These are phyloP conservation scores for Exophiala aquamarina DNA, from an alignment of 2,329 filamentous ascomycete genomes.

Conservation along the genomic window DNA sequence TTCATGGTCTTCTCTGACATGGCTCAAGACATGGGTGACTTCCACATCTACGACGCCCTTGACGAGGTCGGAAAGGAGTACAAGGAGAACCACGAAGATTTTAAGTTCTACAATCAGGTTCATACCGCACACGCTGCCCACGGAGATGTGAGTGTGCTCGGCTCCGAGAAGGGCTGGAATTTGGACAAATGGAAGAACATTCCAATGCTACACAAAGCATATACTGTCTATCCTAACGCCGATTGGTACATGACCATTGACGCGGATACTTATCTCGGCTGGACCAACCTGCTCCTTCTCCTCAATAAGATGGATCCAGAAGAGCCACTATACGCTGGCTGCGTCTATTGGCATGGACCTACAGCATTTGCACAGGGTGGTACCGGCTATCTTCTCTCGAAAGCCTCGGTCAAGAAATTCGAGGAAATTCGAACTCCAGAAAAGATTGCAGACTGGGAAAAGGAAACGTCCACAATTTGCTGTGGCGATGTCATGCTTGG, in stretches of 20 bases:
- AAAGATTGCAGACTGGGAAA: conserved; percentile 22
- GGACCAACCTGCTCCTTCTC: conserved; percentile 21
- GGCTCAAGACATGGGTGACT: conserved; percentile 33
- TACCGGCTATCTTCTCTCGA: conserved; percentile 21
- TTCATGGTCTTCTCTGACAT: conserved; percentile 48
- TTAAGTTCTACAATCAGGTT: conserved; percentile 41
- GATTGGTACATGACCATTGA: conserved; percentile 59
- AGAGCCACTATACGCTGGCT: conserved; percentile 19
- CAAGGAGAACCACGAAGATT: conserved; percentile 48
- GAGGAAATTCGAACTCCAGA: conserved; percentile 15
- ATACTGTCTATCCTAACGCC: conserved; percentile 49
- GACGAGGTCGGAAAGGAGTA: conserved; percentile 41
- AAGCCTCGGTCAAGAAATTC: conserved; percentile 17
- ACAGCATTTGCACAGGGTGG: conserved; percentile 21
- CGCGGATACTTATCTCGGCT: conserved; percentile 23
- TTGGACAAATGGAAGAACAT: conserved; percentile 65
- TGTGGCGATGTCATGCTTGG: conserved; percentile 25
- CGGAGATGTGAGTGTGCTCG: conserved; percentile 20
- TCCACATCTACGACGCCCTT: conserved; percentile 35
- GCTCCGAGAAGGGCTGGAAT: conserved; percentile 44
- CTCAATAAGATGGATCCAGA: conserved; percentile 19
- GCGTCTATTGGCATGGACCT: conserved; percentile 21
- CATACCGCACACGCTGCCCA: conserved; percentile 14
- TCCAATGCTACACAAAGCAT: conserved; percentile 59
- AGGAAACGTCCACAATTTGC: conserved; percentile 24